Evolutionary conservation across 768 basidiomycete genomes (phyloP).

Genomic region (Tricholoma flavovirens): DNA sequence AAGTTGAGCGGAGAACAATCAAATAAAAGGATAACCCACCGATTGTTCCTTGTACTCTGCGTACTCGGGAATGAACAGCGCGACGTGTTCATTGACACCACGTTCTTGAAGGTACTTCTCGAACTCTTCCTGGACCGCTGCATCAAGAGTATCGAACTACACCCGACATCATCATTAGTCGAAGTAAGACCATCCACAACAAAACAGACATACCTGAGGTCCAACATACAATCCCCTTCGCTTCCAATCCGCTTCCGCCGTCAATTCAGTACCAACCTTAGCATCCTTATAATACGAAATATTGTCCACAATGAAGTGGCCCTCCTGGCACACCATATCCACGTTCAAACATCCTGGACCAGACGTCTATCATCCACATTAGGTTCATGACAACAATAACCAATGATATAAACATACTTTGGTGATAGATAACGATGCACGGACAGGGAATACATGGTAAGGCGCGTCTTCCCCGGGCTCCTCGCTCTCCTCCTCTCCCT

Average conservation of each 20-base stretch:
- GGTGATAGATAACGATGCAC: conserved; percentile 76
- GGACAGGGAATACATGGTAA: conserved; percentile 58
- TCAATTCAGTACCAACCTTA: conserved; percentile 67
- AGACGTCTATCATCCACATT: conserved; percentile 30
- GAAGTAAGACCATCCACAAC: neutral
- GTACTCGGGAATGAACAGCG: conserved; percentile 85
- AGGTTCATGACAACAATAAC: neutral
- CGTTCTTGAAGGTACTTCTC: conserved; percentile 87
- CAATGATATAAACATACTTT: conserved; percentile 46
- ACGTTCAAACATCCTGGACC: conserved; percentile 66
- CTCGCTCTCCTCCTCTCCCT: conserved; percentile 23
- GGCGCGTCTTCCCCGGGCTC: conserved; percentile 20
- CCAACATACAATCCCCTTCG: conserved; percentile 90
- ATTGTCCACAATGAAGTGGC: conserved; percentile 82
- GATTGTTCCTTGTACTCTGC: conserved; percentile 90
- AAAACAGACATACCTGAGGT: conserved; percentile 53
- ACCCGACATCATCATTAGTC: neutral
- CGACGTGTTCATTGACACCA: conserved; percentile 77
- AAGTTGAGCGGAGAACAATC: conserved; percentile 6
- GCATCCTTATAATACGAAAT: conserved; percentile 78
- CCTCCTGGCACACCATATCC: conserved; percentile 76
- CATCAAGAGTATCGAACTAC: conserved; percentile 88
- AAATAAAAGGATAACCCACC: conserved; percentile 37
- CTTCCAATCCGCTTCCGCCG: conserved; percentile 91
- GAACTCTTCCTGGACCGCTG: conserved; percentile 84